These are phyloP conservation scores for Erysiphe pulchra DNA, from an alignment of 2,329 filamentous ascomycete genomes.

Conservation along the genomic window DNA sequence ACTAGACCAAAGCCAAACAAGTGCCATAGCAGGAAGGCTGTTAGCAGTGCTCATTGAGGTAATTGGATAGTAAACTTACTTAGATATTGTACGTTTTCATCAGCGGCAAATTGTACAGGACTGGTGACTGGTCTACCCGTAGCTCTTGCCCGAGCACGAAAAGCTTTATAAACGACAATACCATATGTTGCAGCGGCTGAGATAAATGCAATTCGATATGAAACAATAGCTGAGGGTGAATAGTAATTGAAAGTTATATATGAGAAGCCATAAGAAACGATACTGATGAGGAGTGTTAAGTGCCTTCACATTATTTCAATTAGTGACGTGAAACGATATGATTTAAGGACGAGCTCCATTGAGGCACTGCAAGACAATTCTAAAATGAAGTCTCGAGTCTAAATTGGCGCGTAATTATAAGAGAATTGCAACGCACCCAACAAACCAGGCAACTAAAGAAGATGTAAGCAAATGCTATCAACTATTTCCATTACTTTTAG, in stretches of 20 bases:
- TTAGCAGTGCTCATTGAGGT: slow-evolving; percentile 3
- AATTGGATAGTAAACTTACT: slow-evolving; percentile 28
- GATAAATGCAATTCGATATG: slow-evolving; percentile 76
- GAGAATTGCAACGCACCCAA: slow-evolving; percentile 33
- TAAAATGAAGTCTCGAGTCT: neutral
- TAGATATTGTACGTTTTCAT: slow-evolving; percentile 97
- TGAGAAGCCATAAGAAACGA: slow-evolving; percentile 60
- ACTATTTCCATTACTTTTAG: slow-evolving; percentile 1
- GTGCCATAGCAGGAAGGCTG: slow-evolving; percentile 46
- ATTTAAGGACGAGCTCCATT: neutral
- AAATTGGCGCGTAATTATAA: neutral
- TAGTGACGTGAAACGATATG: slow-evolving; percentile 2
- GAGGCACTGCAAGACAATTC: slow-evolving; percentile 3
- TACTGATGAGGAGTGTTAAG: slow-evolving; percentile 58
- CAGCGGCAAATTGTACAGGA: slow-evolving; percentile 39
- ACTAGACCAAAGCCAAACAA: slow-evolving; percentile 81
- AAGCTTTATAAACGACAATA: slow-evolving; percentile 96
- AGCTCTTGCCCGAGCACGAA: slow-evolving; percentile 58
- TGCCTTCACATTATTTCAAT: slow-evolving; percentile 30
- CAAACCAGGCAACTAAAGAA: slow-evolving; percentile 46
- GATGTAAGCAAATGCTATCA: slow-evolving; percentile 6
- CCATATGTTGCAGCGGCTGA: slow-evolving; percentile 82
- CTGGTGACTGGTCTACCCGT: slow-evolving; percentile 33
- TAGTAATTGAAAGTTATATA: slow-evolving; percentile 78
- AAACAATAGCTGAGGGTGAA: slow-evolving; percentile 49